Evolutionary conservation across 345 rosid genomes (phyloP).

Genomic region (Boechera retrofracta): DNA sequence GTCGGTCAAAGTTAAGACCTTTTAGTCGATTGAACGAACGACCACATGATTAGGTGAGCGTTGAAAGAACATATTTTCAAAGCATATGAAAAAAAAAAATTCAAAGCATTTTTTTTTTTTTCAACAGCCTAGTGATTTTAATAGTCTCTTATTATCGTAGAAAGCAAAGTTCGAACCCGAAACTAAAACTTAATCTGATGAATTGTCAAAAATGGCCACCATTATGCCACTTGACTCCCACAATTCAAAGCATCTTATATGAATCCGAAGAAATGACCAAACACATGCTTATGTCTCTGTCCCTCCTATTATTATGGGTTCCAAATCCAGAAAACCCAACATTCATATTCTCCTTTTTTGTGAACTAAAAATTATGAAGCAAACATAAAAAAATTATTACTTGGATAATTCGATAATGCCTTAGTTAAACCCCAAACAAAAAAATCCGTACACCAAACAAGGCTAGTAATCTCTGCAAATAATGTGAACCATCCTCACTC

Average conservation of each 20-base stretch:
- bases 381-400: neutral
- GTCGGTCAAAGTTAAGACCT: conserved; percentile 30
- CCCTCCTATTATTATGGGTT: neutral
- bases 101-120: neutral
- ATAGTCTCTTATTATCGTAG: no score
- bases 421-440: conserved; percentile 29
- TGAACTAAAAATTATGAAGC: conserved; percentile 4
- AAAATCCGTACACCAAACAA: conserved; percentile 14
- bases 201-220: no score
- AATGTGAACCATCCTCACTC: conserved; percentile 29
- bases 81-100: neutral
- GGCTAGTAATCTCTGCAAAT: conserved; percentile 24
- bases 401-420: neutral
- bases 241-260: conserved; percentile 8
- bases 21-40: conserved; percentile 27
- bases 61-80: conserved; percentile 34
- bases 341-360: neutral
- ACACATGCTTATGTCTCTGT: conserved; percentile 33
- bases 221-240: no score
- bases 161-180: no score
- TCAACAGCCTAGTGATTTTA: no score
- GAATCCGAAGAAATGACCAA: conserved; percentile 31
- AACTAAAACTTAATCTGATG: no score
- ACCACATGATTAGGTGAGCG: conserved; percentile 34
- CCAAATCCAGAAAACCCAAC: conserved; percentile 17